Evolutionary conservation across 2,329 filamentous ascomycete species (phyloP).

Genomic region (Monosporascus sp.): DNA sequence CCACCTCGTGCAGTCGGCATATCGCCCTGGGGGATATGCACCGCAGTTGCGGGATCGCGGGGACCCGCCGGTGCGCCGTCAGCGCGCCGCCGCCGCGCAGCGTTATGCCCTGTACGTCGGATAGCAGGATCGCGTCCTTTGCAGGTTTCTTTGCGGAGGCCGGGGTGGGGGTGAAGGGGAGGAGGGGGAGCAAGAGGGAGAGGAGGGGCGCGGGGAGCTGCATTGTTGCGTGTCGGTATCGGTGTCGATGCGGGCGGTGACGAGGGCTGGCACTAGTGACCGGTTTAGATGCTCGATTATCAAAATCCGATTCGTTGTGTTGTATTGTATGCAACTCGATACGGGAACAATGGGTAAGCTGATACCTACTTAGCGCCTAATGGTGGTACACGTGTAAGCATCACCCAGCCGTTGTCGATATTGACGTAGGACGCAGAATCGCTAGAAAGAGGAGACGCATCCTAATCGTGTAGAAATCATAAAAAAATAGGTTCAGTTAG

Average conservation of each 20-base stretch:
- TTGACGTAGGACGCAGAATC: too few species aligned
- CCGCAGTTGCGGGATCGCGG: conserved; percentile 70
- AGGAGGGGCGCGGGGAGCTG: conserved; percentile 1
- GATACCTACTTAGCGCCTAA: too few species aligned
- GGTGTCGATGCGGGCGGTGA: not conserved
- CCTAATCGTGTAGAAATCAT: too few species aligned
- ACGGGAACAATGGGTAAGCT: too few species aligned
- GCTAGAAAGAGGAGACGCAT: too few species aligned
- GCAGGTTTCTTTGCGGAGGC: conserved; percentile 31
- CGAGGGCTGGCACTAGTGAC: too few species aligned
- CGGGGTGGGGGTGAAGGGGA: conserved; percentile 14
- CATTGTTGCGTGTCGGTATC: conserved; percentile 7
- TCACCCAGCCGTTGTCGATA: too few species aligned
- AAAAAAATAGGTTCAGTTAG: too few species aligned
- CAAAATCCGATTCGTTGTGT: not conserved
- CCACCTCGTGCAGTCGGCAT: conserved; percentile 66
- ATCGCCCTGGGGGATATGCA: conserved; percentile 64
- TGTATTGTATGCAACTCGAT: not conserved
- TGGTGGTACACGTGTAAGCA: too few species aligned
- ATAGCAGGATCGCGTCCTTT: conserved; percentile 52
- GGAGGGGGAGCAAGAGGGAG: conserved; percentile 16
- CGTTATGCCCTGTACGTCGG: conserved; percentile 69
- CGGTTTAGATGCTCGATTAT: too few species aligned
- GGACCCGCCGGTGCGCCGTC: conserved; percentile 71
- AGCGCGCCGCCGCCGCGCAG: conserved; percentile 57